Evolutionary conservation across 805 yeast genomes (phyloP).

Genomic region (Maudiozyma bulderi): DNA sequence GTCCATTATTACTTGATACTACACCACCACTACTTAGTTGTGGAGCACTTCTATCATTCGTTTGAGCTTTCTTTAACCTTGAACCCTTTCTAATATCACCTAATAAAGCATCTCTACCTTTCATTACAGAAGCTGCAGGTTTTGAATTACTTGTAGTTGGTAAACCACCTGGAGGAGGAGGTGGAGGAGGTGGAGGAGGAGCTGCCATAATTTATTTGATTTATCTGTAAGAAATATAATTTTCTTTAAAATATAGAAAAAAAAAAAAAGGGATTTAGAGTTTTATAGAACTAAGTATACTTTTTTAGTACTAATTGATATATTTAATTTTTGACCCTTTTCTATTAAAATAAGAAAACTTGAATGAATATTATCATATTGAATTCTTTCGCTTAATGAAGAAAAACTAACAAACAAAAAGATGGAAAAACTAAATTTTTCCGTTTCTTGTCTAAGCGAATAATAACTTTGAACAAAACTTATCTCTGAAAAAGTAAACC

Average conservation of each 20-base stretch:
- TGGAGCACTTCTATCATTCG: constrained; percentile 64
- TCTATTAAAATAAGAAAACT: no score
- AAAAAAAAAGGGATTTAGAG: no score
- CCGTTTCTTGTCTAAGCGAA: no score
- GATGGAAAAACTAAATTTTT: no score
- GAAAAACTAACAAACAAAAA: no score
- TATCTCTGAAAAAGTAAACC: no score
- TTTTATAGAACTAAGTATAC: no score
- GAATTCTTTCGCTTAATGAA: no score
- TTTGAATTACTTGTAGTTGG: constrained; percentile 27
- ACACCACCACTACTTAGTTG: constrained; percentile 29
- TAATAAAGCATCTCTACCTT: constrained; percentile 48
- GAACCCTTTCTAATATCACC: constrained; percentile 76
- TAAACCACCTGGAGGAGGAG: constrained; percentile 44
- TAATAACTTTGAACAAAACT: no score
- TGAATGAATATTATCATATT: no score
- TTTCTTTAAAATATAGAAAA: neutral
- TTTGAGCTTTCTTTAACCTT: constrained; percentile 47
- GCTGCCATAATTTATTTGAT: neutral
- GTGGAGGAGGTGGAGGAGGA: constrained; percentile 42
- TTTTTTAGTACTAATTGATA: no score
- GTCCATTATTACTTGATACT: constrained; percentile 3
- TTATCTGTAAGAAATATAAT: neutral
- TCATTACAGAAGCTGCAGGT: constrained; percentile 25
- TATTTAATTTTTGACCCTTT: no score